A percentile compares a stretch with the other conserved stretches of the same genome.
Conservation (phyloP, 2,329 filamentous ascomycete species). For the Talaromyces sp. region DNA sequence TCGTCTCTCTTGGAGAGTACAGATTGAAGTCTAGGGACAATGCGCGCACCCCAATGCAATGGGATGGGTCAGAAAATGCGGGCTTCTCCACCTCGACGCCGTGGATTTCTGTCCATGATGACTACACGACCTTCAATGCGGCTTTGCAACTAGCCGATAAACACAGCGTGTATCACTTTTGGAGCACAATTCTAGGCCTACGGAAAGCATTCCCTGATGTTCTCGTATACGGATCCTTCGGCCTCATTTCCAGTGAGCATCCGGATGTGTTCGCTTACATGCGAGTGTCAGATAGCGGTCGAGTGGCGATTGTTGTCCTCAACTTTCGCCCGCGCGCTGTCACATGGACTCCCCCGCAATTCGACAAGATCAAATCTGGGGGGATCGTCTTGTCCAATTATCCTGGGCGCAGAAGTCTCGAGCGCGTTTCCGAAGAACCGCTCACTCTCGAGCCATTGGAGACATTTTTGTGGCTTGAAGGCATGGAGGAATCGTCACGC, state of each 20-base stretch:
- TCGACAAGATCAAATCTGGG: background rate
- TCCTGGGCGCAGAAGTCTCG: background rate
- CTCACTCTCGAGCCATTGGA: constrained; percentile 1
- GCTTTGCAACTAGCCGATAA: constrained; percentile 37
- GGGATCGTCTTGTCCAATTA: background rate
- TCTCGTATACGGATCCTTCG: constrained; percentile 14
- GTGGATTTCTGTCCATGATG: constrained; percentile 66
- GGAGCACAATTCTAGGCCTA: background rate
- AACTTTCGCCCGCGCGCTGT: constrained; percentile 8
- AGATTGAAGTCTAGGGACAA: constrained; percentile 54
- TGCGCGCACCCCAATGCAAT: constrained; percentile 66
- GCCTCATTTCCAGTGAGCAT: constrained; percentile 10
- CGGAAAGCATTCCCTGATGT: constrained; percentile 2
- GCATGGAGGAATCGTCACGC: background rate
- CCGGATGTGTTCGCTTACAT: constrained; percentile 10
- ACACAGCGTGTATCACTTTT: constrained; percentile 15
- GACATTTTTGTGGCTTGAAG: constrained; percentile 6
- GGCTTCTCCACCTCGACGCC: constrained; percentile 60
- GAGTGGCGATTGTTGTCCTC: background rate
- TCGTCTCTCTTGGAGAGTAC: background rate
- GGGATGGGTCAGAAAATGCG: constrained; percentile 56
- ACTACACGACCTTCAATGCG: constrained; percentile 59
- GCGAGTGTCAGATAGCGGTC: background rate
- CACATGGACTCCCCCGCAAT: background rate
- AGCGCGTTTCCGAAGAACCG: background rate